Conservation (phyloP, 345 rosid genomes). For the Xanthoceras sorbifolium region DNA sequence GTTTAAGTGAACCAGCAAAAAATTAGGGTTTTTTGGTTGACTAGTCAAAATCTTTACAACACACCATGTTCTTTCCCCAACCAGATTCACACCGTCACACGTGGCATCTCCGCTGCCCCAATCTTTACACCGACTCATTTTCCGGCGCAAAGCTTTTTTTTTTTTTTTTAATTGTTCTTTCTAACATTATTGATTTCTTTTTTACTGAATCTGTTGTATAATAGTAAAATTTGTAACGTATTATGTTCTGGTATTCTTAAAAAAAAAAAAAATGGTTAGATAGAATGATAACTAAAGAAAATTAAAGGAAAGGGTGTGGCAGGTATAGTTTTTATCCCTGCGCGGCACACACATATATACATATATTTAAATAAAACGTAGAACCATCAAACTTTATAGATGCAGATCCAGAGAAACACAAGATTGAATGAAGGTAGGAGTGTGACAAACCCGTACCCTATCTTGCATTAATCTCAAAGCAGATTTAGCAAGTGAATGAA, state of each 20-base stretch:
- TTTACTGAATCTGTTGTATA: neutral
- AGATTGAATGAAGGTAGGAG: no score
- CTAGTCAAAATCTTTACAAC: conserved; percentile 37
- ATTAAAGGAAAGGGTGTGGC: neutral
- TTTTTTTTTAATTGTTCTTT: no score
- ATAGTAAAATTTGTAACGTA: neutral
- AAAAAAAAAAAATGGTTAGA: neutral
- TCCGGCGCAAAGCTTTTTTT: conserved; percentile 24
- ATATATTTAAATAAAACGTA: no score
- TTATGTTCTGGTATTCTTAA: no score
- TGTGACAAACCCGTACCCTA: no score
- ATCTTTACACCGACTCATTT: conserved; percentile 32
- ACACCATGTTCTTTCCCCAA: conserved; percentile 37
- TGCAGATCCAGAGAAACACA: no score
- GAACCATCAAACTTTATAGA: no score
- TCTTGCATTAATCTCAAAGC: no score
- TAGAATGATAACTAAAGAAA: neutral
- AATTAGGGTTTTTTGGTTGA: conserved; percentile 24
- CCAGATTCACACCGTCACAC: conserved; percentile 31
- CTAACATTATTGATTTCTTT: neutral
- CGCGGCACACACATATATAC: neutral
- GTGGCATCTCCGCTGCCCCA: conserved; percentile 33
- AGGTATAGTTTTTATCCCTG: neutral
- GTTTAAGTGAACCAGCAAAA: neutral
- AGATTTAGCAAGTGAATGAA: no score